Conservation (phyloP, 2,329 filamentous ascomycete genomes). For the Aspergillus fructus region DNA sequence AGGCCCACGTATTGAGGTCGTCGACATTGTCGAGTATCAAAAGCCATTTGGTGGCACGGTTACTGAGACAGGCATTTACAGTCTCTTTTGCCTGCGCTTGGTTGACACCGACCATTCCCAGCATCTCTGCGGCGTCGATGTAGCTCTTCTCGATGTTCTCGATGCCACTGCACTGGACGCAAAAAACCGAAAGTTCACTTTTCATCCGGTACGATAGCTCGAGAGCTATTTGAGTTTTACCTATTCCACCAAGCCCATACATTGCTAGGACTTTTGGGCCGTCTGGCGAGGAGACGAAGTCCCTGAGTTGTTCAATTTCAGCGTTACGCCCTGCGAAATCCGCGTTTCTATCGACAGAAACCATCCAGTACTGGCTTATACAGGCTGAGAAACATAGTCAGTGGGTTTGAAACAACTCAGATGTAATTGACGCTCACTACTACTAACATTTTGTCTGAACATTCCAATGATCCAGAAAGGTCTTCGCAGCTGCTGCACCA, state of each 20-base stretch:
- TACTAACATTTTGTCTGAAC: neutral
- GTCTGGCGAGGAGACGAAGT: neutral
- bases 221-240: constrained; percentile 29
- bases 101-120: constrained; percentile 4
- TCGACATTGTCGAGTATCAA: constrained; percentile 26
- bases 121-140: constrained; percentile 3
- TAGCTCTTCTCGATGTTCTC: constrained; percentile 16
- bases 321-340: neutral
- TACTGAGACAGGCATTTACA: constrained; percentile 14
- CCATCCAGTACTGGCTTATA: neutral
- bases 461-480: neutral
- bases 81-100: constrained; percentile 4
- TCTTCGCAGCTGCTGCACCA: constrained; percentile 1
- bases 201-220: constrained; percentile 22
- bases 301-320: neutral
- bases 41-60: constrained; percentile 18
- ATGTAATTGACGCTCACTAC: neutral
- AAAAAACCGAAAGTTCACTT: constrained; percentile 23
- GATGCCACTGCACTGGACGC: constrained; percentile 25
- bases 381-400: neutral
- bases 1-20: constrained; percentile 18
- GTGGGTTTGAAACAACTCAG: no score
- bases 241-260: constrained; percentile 14
- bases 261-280: constrained; percentile 3
- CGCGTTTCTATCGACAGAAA: neutral